A percentile compares a stretch with the other conserved stretches of the same genome.
phyloP scores from a whole-genome alignment of 192 early-diverging fungal species.

The Umbelopsis sp. region DNA sequence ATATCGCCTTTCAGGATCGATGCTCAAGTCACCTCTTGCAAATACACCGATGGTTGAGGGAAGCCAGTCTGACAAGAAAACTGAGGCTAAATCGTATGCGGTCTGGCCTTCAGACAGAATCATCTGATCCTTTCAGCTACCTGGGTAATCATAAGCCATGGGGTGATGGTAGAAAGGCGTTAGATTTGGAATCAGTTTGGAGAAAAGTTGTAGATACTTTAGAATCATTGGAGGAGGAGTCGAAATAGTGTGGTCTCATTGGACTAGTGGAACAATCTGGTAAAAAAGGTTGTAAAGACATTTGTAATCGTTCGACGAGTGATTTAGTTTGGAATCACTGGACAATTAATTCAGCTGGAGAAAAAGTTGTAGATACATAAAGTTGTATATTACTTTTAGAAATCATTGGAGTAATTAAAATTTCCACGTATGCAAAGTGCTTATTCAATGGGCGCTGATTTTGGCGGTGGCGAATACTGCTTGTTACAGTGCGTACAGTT shows the following conservation, averaged over 20 bases:
- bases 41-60: constrained; percentile 30
- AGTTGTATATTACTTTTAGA: no score
- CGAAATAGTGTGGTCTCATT: no score
- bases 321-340: neutral
- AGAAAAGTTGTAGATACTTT: constrained; percentile 22
- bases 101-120: neutral
- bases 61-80: constrained; percentile 32
- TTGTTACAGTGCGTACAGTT: neutral
- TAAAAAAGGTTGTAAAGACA: no score
- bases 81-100: constrained; percentile 30
- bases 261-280: no score
- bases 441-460: no score
- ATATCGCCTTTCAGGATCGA: constrained; percentile 34
- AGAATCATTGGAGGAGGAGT: constrained; percentile 23
- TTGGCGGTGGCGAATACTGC: no score
- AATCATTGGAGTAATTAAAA: neutral
- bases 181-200: constrained; percentile 23
- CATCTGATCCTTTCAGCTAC: constrained; percentile 35
- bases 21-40: constrained; percentile 29
- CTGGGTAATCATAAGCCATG: constrained; percentile 31
- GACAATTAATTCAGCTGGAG: no score
- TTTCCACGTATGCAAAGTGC: no score
- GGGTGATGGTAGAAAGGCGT: constrained; percentile 18
- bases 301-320: constrained; percentile 20
- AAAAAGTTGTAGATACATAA: no score